Evolutionary conservation across 1,284 basidiomycete genomes (phyloP), one percentile per base, ranked within the genome.

Genomic region (Moesziomyces sp.): DNA sequence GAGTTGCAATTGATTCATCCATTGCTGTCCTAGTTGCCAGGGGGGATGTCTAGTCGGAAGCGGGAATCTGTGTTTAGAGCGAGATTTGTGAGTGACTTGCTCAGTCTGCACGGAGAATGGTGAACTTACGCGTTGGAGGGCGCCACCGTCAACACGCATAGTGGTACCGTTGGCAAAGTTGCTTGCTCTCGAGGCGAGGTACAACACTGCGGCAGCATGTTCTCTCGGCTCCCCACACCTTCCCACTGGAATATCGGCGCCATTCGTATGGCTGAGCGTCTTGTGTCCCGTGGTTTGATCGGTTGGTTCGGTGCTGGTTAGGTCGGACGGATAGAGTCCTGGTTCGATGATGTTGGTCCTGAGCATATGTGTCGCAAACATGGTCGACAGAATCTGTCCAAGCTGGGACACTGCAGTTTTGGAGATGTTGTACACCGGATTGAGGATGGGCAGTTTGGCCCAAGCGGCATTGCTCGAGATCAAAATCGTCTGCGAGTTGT

Each of bases 401-500:
- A 66, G 50, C 5, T 77, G 74, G 2, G 62, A 67, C 14, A 73
- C 47, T 14, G 74, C 61, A 10, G 74, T 65, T 58, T 77, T 77
- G 49, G 52, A 54, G 40, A 77, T 53, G 54, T 77, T 77, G 64
- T 77, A 77, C n/a, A 77, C 46, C 5, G 74, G 70, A 34, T 77
- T 77, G 42, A 77, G 52, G 59, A 77, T 74, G 30, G 69, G 69
- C 0, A 66, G 52, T 47, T 77, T 77, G n/a, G 58, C 23, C 67
- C 60, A 67, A 3, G 75, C 75, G 10, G 75, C 66, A 35, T 77
- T 77, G 57, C 58, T 62, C 2, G 57, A 62, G 51, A 77, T 70
- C 13, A 70, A 16, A 48, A 77, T 74, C 16, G 72, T 66, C 34
- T 77, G 74, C 8, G 62, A 50, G 0, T 43, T 48, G 24, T 74